Evolutionary conservation across 2,329 filamentous ascomycete species (phyloP), one percentile per base, ranked within the genome.

Genomic region (Hypoxylon sp.): DNA sequence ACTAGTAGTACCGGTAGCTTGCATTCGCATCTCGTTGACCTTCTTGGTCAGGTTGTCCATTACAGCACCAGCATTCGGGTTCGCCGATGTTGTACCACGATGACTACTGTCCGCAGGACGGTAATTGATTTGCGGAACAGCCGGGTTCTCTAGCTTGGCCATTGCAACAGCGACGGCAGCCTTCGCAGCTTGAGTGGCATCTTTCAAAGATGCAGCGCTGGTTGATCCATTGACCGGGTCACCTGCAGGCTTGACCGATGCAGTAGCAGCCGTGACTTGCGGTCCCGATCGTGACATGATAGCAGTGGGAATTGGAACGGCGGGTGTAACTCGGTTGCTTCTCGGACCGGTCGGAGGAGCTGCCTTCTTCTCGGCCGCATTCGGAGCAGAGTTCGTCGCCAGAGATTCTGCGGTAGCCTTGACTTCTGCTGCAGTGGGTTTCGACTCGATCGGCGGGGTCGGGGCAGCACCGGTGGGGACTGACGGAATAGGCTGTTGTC

Each of bases 101-200:
- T 43, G 19, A 11, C 6, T 43, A 6, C 2, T 20, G 17, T 20
- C 6, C 6, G 17, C n/a, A 20, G n/a, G 10, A 8, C 24, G 24
- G 24, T 26, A 26, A 26, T 4, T 7, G 7, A 26, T 26, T 7
- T 26, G 24, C n/a, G n/a, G n/a, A n/a, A n/a, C n/a, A n/a, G n/a
- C n/a, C n/a, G 70, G 68, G 4, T 78, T 78, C 53, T 81, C 77
- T 3, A 94, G 82, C 72, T 91, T 90, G 1, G 91, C 89, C 89
- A 93, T 93, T 1, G 91, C 91, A 41, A 90, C 87, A 54, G 91
- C 90, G n/a, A 93, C 91, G 7, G 91, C 91, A 28, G 90, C 91
- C 70, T 88, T 89, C 1, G 91, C 91, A 39, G 89, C 87, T 73
- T 90, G 87, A 0, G 91, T 93, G 1, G 91, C 90, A 77, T 91